Conservation (phyloP, 768 basidiomycete genomes). For the Podaxis sp. region DNA sequence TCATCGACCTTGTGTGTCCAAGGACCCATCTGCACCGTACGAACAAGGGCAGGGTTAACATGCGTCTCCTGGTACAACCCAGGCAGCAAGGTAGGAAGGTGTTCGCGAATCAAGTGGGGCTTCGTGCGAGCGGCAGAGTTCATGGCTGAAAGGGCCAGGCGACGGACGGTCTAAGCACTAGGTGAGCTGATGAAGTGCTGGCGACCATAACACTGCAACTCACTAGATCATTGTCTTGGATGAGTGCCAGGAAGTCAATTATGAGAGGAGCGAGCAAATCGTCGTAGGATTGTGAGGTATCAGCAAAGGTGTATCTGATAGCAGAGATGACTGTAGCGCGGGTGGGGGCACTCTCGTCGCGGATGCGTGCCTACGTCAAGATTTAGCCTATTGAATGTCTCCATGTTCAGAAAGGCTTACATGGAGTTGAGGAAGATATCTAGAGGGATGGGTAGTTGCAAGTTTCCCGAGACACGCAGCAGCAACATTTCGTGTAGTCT, state of each 20-base stretch:
- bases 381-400: background rate
- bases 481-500: constrained; percentile 90
- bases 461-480: constrained; percentile 96
- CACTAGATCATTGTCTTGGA: constrained; percentile 88
- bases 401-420: constrained; percentile 36
- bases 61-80: constrained; percentile 83
- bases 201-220: constrained; percentile 21
- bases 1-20: constrained; percentile 98
- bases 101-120: constrained; percentile 86
- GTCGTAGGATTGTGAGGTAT: constrained; percentile 82
- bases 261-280: constrained; percentile 86
- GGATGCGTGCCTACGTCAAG: constrained; percentile 54
- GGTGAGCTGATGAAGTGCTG: background rate
- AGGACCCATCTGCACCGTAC: constrained; percentile 94
- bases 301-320: constrained; percentile 91
- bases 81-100: constrained; percentile 73
- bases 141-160: constrained; percentile 84
- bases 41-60: constrained; percentile 75
- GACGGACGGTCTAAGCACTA: constrained; percentile 72
- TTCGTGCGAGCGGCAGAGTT: constrained; percentile 97
- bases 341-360: constrained; percentile 64
- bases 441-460: constrained; percentile 85
- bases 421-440: constrained; percentile 91
- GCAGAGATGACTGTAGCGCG: constrained; percentile 91
- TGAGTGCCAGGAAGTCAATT: constrained; percentile 87